These are phyloP conservation scores for Rhodotorula sp. DNA, from an alignment of 1,284 basidiomycete species.

Conservation along the genomic window DNA sequence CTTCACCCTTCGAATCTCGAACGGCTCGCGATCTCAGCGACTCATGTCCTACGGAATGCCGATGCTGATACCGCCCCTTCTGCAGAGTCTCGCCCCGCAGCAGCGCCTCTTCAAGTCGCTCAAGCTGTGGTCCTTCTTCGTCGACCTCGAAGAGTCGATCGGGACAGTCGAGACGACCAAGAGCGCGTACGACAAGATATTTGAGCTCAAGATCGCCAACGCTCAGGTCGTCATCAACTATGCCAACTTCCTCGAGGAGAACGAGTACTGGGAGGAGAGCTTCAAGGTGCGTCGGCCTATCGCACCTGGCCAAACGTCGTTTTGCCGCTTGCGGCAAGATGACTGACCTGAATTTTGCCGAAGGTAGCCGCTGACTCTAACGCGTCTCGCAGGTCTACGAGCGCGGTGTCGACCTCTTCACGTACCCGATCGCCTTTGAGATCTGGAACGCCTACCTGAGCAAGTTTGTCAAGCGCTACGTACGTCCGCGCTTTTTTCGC, in stretches of 20 bases:
- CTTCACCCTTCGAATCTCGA: constrained; percentile 29
- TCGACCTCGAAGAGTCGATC: constrained; percentile 94
- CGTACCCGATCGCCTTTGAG: constrained; percentile 97
- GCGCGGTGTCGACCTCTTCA: constrained; percentile 94
- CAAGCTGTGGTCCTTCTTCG: constrained; percentile 98
- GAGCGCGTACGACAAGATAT: constrained; percentile 91
- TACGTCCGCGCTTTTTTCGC: constrained; percentile 54
- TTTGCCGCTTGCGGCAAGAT: not conserved
- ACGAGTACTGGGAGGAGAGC: constrained; percentile 96
- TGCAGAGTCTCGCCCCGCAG: constrained; percentile 77
- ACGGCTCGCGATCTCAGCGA: not conserved
- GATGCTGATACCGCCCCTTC: not conserved
- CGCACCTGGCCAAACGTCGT: not conserved
- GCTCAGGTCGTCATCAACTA: constrained; percentile 96
- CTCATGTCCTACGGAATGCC: not conserved
- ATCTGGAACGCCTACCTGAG: constrained; percentile 99
- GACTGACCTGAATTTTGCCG: not conserved
- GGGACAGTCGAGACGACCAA: constrained; percentile 91
- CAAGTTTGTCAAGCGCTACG: constrained; percentile 96
- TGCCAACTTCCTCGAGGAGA: constrained; percentile 93
- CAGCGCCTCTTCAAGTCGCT: constrained; percentile 92
- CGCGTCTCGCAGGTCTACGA: constrained; percentile 74
- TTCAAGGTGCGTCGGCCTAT: constrained; percentile 70
- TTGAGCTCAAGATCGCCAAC: constrained; percentile 98
- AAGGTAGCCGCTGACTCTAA: not conserved